Evolutionary conservation across 495 filamentous ascomycete species (phyloP).

Genomic region (Lasiosphaeria miniovina): DNA sequence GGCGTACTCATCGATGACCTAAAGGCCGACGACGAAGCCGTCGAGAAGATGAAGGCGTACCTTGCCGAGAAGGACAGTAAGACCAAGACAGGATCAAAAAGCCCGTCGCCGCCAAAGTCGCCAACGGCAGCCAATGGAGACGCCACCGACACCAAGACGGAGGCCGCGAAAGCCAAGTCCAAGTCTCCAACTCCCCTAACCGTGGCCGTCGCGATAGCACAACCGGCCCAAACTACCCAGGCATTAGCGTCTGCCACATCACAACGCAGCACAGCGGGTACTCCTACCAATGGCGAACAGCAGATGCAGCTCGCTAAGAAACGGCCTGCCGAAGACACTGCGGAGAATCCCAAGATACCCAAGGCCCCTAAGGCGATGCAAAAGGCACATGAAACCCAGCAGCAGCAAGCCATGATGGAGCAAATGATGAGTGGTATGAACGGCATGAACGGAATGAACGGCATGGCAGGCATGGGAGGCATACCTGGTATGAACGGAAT

Average conservation of each 20-base stretch:
- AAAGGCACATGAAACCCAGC: constrained; percentile 30
- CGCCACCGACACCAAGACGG: constrained; percentile 17
- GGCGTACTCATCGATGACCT: constrained; percentile 93
- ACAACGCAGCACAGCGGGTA: constrained; percentile 22
- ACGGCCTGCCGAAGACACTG: constrained; percentile 72
- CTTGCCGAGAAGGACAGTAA: constrained; percentile 66
- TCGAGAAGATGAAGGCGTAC: constrained; percentile 73
- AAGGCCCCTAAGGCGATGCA: constrained; percentile 60
- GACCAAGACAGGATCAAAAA: constrained; percentile 43
- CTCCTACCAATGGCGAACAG: constrained; percentile 37
- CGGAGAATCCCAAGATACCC: constrained; percentile 62
- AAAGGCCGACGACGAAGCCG: constrained; percentile 70
- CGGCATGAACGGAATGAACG: constrained; percentile 13
- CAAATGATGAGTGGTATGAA: constrained; percentile 35
- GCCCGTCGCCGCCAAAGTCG: constrained; percentile 32
- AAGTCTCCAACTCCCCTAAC: constrained; percentile 38
- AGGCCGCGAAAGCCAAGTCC: constrained; percentile 29
- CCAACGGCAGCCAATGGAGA: constrained; percentile 23
- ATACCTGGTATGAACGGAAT: constrained; percentile 18
- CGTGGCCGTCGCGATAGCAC: constrained; percentile 14
- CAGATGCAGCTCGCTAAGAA: constrained; percentile 59
- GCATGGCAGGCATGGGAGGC: constrained; percentile 23
- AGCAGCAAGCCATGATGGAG: constrained; percentile 34
- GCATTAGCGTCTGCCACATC: constrained; percentile 8
- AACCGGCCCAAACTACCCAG: constrained; percentile 8